A percentile compares a stretch with the other conserved stretches of the same genome.
Conservation (phyloP, 2,329 filamentous ascomycete genomes). For the Dothistroma septosporum region DNA sequence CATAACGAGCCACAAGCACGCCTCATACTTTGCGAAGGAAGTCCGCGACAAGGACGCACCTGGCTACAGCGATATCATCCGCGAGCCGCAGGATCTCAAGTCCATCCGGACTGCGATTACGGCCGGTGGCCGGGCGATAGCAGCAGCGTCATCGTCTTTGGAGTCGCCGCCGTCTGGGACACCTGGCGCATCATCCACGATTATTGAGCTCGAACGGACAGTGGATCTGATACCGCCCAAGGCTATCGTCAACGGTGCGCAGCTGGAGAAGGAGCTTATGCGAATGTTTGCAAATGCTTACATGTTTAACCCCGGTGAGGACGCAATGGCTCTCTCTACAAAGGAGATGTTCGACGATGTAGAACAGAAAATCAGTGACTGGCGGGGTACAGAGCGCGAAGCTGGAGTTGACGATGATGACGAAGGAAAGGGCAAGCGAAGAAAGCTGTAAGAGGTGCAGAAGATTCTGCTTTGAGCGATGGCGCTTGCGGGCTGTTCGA, state of each 20-base stretch:
- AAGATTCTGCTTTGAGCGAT: not conserved
- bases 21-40: conserved; percentile 47
- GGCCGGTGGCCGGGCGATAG: conserved; percentile 57
- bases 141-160: conserved; percentile 39
- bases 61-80: conserved; percentile 51
- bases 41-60: conserved; percentile 49
- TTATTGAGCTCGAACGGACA: conserved; percentile 63
- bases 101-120: conserved; percentile 47
- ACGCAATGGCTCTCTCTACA: conserved; percentile 82
- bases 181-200: conserved; percentile 34
- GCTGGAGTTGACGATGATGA: conserved; percentile 27
- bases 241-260: conserved; percentile 86
- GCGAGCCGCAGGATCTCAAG: conserved; percentile 50
- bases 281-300: conserved; percentile 98
- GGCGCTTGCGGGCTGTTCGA: conserved; percentile 1
- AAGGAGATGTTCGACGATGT: conserved; percentile 86
- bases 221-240: conserved; percentile 78
- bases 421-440: conserved; percentile 27
- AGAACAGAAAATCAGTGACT: conserved; percentile 69
- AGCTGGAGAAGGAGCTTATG: conserved; percentile 87
- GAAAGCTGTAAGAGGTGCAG: conserved; percentile 15
- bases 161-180: conserved; percentile 59
- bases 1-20: conserved; percentile 50
- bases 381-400: conserved; percentile 64
- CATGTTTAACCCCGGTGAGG: conserved; percentile 96